Conservation (phyloP, 2,329 filamentous ascomycete genomes). For the Trichoderma sp. region DNA sequence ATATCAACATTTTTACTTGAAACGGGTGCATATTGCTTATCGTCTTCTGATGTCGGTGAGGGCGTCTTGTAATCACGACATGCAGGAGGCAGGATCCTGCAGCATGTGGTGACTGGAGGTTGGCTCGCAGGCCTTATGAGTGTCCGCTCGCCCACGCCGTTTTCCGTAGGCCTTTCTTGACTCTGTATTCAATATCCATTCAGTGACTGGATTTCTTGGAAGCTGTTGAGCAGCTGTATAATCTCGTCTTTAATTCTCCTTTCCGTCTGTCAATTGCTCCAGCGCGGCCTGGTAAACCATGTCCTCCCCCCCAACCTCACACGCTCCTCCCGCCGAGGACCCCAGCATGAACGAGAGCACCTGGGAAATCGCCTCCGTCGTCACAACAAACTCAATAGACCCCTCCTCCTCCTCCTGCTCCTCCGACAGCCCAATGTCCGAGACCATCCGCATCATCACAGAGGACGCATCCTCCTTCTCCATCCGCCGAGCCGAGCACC, state of each 20-base stretch:
- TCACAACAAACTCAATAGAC: not conserved
- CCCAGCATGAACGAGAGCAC: not conserved
- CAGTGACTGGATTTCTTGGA: too few species aligned
- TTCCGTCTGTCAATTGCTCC: not conserved
- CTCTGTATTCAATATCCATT: not conserved
- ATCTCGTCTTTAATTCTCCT: not conserved
- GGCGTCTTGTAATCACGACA: too few species aligned
- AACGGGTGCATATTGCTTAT: too few species aligned
- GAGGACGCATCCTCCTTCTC: not conserved
- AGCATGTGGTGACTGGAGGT: too few species aligned
- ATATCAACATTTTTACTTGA: too few species aligned
- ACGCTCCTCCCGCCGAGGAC: not conserved
- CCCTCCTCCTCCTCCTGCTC: not conserved
- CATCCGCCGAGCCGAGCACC: not conserved
- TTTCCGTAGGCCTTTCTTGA: conserved; percentile 12
- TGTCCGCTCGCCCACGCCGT: not conserved
- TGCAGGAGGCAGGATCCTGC: too few species aligned
- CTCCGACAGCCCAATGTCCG: not conserved
- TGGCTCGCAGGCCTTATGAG: too few species aligned
- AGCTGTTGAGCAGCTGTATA: too few species aligned
- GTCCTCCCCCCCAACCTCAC: not conserved
- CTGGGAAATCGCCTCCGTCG: not conserved
- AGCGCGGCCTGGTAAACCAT: too few species aligned
- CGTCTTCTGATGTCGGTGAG: too few species aligned
- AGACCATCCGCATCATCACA: not conserved